Conservation (phyloP, 495 filamentous ascomycete genomes). For the Aspergillus kassunensis region DNA sequence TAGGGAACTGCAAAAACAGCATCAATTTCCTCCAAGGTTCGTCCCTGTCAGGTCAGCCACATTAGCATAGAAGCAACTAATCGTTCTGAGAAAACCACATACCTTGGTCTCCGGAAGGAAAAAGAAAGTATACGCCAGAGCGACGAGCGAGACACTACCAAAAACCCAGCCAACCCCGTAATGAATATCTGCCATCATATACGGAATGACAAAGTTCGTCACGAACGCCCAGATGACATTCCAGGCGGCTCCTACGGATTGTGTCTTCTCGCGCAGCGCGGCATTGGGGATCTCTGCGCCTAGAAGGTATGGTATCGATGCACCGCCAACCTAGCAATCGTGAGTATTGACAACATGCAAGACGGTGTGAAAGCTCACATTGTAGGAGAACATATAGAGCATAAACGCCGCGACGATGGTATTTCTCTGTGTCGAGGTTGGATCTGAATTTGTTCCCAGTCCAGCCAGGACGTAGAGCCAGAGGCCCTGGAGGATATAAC, state of each 20-base stretch:
- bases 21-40: background rate
- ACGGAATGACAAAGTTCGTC: background rate
- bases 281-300: background rate
- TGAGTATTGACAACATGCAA: no score
- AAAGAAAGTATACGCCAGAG: background rate
- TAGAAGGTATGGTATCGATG: background rate
- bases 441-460: background rate
- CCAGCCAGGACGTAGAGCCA: background rate
- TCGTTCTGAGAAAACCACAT: background rate
- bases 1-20: background rate
- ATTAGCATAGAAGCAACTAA: no score
- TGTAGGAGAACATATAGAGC: background rate
- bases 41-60: background rate
- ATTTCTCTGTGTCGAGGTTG: background rate
- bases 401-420: background rate
- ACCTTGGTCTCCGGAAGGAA: background rate
- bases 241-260: background rate
- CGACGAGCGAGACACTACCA: background rate
- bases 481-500: background rate
- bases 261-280: background rate
- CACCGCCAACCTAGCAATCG: background rate
- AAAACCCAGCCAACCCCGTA: background rate
- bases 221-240: background rate
- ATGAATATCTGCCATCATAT: background rate
- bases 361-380: background rate